Evolutionary conservation across 306 rosid genomes (phyloP), one percentile per base, ranked within the genome.

Genomic region (Pterocarpus macrocarpus): DNA sequence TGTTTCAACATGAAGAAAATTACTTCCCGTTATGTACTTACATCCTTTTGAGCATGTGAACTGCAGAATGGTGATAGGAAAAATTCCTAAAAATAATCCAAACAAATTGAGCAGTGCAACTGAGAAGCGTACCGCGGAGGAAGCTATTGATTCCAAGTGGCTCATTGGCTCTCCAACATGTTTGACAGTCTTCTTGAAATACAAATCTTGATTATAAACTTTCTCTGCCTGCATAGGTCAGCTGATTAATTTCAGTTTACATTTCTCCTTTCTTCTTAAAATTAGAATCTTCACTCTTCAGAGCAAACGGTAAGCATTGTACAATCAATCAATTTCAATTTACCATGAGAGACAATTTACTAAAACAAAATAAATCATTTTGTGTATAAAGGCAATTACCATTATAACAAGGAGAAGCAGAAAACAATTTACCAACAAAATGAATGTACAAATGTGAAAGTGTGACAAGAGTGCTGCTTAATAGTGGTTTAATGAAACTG

Each of bases 101-200:
- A 59, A 14, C 17, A 53, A 66, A 17, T 4, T 65, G 5, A 71
- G 55, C 15, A 49, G 58, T 63, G 33, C 33, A 22, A 38, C 35
- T 7, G n/a, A 78, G 61, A 73, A 53, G 43, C 76, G 58, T 87
- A 94, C 98, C 85, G 97, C 99, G 5, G 99, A 95, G 58, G 99
- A 95, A 72, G 99, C 95, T 77, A 95, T 95, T 61, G 99, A 90
- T 86, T 95, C 99, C 91, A 95, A 72, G 85, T 95, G 99, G 45
- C 95, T 86, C 97, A 95, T 95, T 39, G 97, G 97, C 86, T 95
- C 99, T 82, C 97, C 97, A 41, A 90, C 97, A 78, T 80, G 81
- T 88, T 90, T 95, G 82, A 89, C 91, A 76, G 97, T 86, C 87
- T 80, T 91, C 94, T 95, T 95, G 84, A 85, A 95, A 81, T 88